A percentile compares a stretch with the other conserved stretches of the same genome.
Conservation (phyloP, 139 green algal species). For the Picochlorum sp. region DNA sequence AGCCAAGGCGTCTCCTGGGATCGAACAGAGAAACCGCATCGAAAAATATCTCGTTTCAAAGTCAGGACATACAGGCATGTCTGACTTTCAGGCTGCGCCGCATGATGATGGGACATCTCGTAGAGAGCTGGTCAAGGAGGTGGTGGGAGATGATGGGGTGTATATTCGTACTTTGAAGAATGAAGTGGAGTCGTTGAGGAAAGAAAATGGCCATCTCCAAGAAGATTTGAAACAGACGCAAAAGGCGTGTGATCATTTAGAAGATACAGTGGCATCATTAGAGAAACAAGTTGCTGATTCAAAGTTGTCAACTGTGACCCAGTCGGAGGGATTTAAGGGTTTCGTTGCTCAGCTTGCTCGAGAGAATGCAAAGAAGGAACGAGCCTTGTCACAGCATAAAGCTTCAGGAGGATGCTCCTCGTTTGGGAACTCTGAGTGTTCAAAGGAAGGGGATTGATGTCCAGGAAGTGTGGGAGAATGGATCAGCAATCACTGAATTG, state of each 20-base stretch:
- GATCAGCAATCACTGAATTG: slow-evolving; percentile 56
- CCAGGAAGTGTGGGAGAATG: slow-evolving; percentile 71
- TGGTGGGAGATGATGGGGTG: neutral
- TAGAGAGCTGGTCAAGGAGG: neutral
- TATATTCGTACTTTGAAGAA: neutral
- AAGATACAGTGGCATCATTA: slow-evolving; percentile 20
- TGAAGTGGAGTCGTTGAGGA: neutral
- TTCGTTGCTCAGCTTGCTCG: slow-evolving; percentile 22
- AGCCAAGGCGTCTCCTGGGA: no score
- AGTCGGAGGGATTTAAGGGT: neutral
- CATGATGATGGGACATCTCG: neutral
- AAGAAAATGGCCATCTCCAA: slow-evolving; percentile 16
- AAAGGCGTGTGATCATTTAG: slow-evolving; percentile 44
- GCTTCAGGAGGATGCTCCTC: slow-evolving; percentile 28
- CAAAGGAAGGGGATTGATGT: slow-evolving; percentile 25
- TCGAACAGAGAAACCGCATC: neutral
- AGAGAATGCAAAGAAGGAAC: slow-evolving; percentile 19
- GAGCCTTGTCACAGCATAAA: slow-evolving; percentile 14
- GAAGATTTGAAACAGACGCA: slow-evolving; percentile 13
- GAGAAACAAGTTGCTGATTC: slow-evolving; percentile 5
- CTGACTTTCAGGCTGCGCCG: neutral
- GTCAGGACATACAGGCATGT: neutral
- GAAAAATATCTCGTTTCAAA: neutral
- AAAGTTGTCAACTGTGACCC: neutral
- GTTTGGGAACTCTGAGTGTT: slow-evolving; percentile 33